Conservation (phyloP, 2,329 filamentous ascomycete species). For the Colletotrichum tofieldiae region DNA sequence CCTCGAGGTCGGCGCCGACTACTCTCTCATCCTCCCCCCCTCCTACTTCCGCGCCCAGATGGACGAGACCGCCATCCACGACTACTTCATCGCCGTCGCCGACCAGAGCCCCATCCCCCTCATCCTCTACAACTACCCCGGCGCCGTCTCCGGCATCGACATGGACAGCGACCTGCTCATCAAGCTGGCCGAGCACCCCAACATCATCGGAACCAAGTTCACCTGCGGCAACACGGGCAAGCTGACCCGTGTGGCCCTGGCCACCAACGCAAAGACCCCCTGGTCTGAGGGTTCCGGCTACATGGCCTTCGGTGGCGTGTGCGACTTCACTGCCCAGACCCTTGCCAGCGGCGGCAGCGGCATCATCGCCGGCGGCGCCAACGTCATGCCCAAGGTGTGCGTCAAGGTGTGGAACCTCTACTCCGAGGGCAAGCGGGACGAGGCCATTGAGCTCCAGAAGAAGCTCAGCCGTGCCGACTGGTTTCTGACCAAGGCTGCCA, state of each 20-base stretch:
- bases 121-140: slow-evolving; percentile 92
- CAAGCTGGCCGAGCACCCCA: slow-evolving; percentile 82
- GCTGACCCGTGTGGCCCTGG: slow-evolving; percentile 84
- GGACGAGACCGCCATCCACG: slow-evolving; percentile 80
- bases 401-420: slow-evolving; percentile 85
- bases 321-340: slow-evolving; percentile 89
- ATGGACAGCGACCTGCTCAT: slow-evolving; percentile 92
- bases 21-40: slow-evolving; percentile 84
- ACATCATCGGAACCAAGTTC: slow-evolving; percentile 92
- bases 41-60: slow-evolving; percentile 87
- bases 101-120: slow-evolving; percentile 83
- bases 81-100: slow-evolving; percentile 83
- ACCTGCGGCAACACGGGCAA: slow-evolving; percentile 94
- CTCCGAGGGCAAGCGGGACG: slow-evolving; percentile 79
- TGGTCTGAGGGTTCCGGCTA: slow-evolving; percentile 74
- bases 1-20: slow-evolving; percentile 81
- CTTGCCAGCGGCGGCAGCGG: slow-evolving; percentile 84
- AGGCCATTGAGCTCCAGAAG: slow-evolving; percentile 83
- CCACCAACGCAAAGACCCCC: slow-evolving; percentile 80
- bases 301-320: slow-evolving; percentile 90
- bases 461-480: slow-evolving; percentile 85
- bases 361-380: slow-evolving; percentile 89
- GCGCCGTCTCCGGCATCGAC: slow-evolving; percentile 88
- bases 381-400: slow-evolving; percentile 87
- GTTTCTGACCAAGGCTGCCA: slow-evolving; percentile 85